A percentile compares a stretch with the other conserved stretches of the same genome.
phyloP scores from a whole-genome alignment of 2,329 filamentous ascomycete genomes.

The Exophiala dermatitidis region DNA sequence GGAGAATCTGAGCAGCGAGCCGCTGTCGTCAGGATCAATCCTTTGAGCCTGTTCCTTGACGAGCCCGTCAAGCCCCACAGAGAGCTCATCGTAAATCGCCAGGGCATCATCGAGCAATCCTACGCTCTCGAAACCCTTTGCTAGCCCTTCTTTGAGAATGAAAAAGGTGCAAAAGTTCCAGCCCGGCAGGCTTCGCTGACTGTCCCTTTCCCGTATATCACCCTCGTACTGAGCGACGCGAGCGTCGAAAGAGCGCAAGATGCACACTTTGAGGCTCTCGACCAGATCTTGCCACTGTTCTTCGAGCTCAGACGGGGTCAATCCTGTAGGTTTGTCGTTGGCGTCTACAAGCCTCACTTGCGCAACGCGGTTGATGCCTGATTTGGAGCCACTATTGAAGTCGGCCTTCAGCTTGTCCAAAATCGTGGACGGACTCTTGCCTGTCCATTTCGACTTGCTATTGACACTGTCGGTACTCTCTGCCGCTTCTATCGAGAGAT shows the following conservation, averaged over 20 bases:
- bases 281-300: slow-evolving; percentile 79
- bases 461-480: slow-evolving; percentile 57
- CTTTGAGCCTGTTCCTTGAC: slow-evolving; percentile 65
- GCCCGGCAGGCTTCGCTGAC: slow-evolving; percentile 75
- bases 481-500: slow-evolving; percentile 42
- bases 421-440: slow-evolving; percentile 69
- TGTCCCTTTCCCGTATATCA: slow-evolving; percentile 89
- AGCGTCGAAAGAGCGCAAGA: slow-evolving; percentile 81
- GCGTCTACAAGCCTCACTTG: slow-evolving; percentile 64
- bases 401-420: slow-evolving; percentile 85
- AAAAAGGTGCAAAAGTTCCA: slow-evolving; percentile 99
- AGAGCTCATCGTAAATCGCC: slow-evolving; percentile 89
- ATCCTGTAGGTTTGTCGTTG: slow-evolving; percentile 32
- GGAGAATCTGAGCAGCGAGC: slow-evolving; percentile 64
- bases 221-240: slow-evolving; percentile 93
- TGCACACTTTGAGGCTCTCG: slow-evolving; percentile 76
- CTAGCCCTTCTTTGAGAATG: slow-evolving; percentile 90
- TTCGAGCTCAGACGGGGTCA: slow-evolving; percentile 72
- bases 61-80: slow-evolving; percentile 74
- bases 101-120: slow-evolving; percentile 92
- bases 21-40: slow-evolving; percentile 59
- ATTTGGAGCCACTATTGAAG: slow-evolving; percentile 74
- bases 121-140: slow-evolving; percentile 89
- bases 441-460: slow-evolving; percentile 65
- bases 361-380: slow-evolving; percentile 66